Base-by-base conservation (phyloP, 176 grass and related monocot genomes). In the Paspalum vaginatum region DNA sequence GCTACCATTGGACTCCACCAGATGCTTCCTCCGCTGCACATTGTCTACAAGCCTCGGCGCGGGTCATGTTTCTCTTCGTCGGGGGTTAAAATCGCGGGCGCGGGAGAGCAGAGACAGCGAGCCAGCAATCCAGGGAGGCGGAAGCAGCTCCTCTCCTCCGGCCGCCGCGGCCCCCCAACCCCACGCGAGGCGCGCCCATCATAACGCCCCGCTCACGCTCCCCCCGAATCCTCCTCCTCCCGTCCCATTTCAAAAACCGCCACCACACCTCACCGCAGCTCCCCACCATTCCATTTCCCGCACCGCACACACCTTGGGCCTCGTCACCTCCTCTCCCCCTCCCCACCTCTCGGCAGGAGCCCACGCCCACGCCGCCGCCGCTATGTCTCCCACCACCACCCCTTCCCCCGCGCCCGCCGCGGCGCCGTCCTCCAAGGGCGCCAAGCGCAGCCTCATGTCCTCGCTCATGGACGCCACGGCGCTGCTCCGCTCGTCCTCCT, bases 401-500 rank as follows among this genome's bases (percentile, higher is more conserved):
- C 68, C 84, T 18, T 80, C 84, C 75, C 75, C 79, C 11, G 61
- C 84, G 15, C 37, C 74, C 0, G 61, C 60, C 5, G 16, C 67
- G 2, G 40, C 47, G 25, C 17, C 38, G 24, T 17, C 43, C 8
- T n/a, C 79, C 57, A 27, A 59, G 20, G 39, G 81, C 59, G 87
- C 89, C 74, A 98, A 95, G 75, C 85, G 95, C 54, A 74, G 87
- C 87, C 88, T 98, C 27, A 88, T 95, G 85, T 76, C 83, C 0
- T 95, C 95, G 50, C 92, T 98, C 26, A 92, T 94, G 85, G 95
- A 94, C 41, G 91, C 88, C 53, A 88, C 90, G 4, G 80, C 88
- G 16, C 78, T 95, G 51, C 75, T 86, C 54, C 90, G 92, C 1
- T 79, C 90, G 26, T 9, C 81, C n/a, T 98, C 95, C 78, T 95